phyloP scores from a whole-genome alignment of 2,329 filamentous ascomycete species.

The Venturia pyrina region DNA sequence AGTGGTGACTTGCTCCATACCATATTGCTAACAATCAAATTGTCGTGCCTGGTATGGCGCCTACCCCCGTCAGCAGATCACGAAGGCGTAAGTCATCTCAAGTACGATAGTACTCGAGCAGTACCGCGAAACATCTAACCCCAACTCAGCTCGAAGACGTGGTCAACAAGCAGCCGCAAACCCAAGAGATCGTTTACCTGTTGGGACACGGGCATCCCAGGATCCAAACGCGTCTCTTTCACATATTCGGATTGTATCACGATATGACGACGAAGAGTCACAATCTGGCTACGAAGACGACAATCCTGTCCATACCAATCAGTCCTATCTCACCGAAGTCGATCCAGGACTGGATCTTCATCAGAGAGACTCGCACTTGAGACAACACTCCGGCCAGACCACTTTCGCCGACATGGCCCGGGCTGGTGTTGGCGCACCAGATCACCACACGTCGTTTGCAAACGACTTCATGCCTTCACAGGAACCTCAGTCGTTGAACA shows the following conservation, averaged over 20 bases:
- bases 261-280: slow-evolving; percentile 12
- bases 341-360: slow-evolving; percentile 13
- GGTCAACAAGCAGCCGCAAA: slow-evolving; percentile 14
- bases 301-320: slow-evolving; percentile 6
- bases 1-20: not conserved
- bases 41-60: not conserved
- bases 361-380: slow-evolving; percentile 9
- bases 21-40: not conserved
- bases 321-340: slow-evolving; percentile 14
- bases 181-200: slow-evolving; percentile 16
- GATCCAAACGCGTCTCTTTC: slow-evolving; percentile 15
- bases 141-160: slow-evolving; percentile 15
- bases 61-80: not conserved
- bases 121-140: not conserved
- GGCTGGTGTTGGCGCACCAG: slow-evolving; percentile 15
- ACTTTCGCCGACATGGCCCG: slow-evolving; percentile 25
- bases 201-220: slow-evolving; percentile 14
- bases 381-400: slow-evolving; percentile 11
- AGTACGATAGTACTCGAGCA: not conserved
- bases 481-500: slow-evolving; percentile 16
- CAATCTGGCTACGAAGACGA: slow-evolving; percentile 4
- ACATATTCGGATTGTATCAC: slow-evolving; percentile 20
- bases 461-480: slow-evolving; percentile 15
- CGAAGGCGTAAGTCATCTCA: slow-evolving; percentile 1
- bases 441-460: slow-evolving; percentile 13